Percentiles rank a stretch among this genome's conserved stretches.
These are phyloP conservation scores for Senna tora DNA, from an alignment of 306 rosid genomes.

Conservation along the genomic window DNA sequence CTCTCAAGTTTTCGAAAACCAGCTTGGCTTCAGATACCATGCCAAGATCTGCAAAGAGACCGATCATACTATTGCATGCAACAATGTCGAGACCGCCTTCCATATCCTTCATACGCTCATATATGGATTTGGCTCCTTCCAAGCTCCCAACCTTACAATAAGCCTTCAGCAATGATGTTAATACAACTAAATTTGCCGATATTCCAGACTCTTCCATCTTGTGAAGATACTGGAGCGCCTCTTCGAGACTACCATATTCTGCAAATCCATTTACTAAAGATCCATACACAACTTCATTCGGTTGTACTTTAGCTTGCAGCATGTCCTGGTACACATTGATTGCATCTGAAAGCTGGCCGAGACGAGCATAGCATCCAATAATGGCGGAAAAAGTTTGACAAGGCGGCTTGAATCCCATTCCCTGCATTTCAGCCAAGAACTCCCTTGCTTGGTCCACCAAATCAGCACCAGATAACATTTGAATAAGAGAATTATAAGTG, in stretches of 20 bases:
- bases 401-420: constrained; percentile 62
- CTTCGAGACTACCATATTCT: constrained; percentile 74
- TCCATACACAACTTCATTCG: constrained; percentile 82
- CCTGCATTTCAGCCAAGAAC: constrained; percentile 71
- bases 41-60: constrained; percentile 71
- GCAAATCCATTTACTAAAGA: constrained; percentile 86
- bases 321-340: constrained; percentile 60
- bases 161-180: constrained; percentile 77
- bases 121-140: constrained; percentile 67
- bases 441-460: constrained; percentile 69
- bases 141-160: constrained; percentile 69
- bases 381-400: constrained; percentile 77
- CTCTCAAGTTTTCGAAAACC: constrained; percentile 64
- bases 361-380: constrained; percentile 74
- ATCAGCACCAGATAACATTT: constrained; percentile 84
- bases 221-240: constrained; percentile 61
- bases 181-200: constrained; percentile 62
- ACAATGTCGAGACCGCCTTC: constrained; percentile 70
- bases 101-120: constrained; percentile 56
- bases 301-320: constrained; percentile 58
- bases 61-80: constrained; percentile 82
- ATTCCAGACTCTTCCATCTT: constrained; percentile 76
- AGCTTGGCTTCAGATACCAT: constrained; percentile 78
- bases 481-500: constrained; percentile 85
- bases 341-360: constrained; percentile 74